phyloP scores from a whole-genome alignment of 805 yeast species.

The Lachancea sp. region DNA sequence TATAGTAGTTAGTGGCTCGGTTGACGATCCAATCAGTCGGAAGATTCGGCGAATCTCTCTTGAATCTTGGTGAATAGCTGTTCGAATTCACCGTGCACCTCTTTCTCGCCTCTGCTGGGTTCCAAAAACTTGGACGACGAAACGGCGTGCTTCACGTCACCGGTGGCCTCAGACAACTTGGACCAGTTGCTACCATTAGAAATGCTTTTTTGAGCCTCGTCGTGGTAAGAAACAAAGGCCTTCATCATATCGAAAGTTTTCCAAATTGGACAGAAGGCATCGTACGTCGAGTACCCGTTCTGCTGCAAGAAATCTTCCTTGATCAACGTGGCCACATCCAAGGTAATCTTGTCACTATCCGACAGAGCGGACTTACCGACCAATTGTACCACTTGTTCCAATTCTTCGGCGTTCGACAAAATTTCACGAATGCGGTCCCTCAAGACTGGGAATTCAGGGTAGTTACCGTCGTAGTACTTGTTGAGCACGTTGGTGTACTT shows the following conservation, averaged over 20 bases:
- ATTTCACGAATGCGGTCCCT: conserved; percentile 93
- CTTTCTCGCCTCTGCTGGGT: conserved; percentile 86
- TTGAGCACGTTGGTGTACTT: conserved; percentile 85
- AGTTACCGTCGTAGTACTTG: conserved; percentile 77
- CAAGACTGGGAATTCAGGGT: conserved; percentile 84
- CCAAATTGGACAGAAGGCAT: conserved; percentile 99
- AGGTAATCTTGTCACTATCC: conserved; percentile 92
- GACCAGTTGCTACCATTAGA: conserved; percentile 93
- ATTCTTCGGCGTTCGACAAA: conserved; percentile 92
- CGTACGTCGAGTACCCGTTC: conserved; percentile 97
- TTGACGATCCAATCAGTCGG: conserved; percentile 50
- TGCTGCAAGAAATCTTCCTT: conserved; percentile 99
- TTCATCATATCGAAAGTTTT: conserved; percentile 98
- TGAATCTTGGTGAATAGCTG: conserved; percentile 66
- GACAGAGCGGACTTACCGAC: conserved; percentile 98
- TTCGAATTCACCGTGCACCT: conserved; percentile 68
- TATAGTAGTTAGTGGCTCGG: background rate
- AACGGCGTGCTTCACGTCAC: conserved; percentile 88
- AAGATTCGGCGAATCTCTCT: conserved; percentile 92
- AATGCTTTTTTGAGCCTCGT: conserved; percentile 96
- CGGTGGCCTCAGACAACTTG: conserved; percentile 80
- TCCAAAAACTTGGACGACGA: conserved; percentile 94
- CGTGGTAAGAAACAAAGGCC: conserved; percentile 82
- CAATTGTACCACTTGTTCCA: conserved; percentile 97
- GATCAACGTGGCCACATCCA: conserved; percentile 85